Percentiles rank a stretch among this genome's conserved stretches.
Evolutionary conservation across 441 rosid species (phyloP).

Genomic region (Sinapis alba): DNA sequence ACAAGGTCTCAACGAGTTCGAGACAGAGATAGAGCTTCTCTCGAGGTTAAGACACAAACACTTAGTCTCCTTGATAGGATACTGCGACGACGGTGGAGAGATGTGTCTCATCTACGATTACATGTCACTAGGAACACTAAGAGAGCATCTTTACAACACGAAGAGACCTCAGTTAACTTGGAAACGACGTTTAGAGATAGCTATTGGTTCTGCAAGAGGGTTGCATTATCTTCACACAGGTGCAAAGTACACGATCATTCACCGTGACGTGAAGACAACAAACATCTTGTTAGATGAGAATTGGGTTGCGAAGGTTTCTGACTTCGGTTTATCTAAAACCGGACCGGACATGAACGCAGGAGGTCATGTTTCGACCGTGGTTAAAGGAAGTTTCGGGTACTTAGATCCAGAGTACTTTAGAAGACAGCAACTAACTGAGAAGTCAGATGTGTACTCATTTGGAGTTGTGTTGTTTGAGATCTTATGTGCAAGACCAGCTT

Average conservation of each 20-base stretch:
- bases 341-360: slow-evolving; percentile 53
- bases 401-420: slow-evolving; percentile 69
- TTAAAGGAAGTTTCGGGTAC: slow-evolving; percentile 56
- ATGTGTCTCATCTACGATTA: slow-evolving; percentile 65
- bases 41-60: slow-evolving; percentile 86
- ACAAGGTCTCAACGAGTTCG: slow-evolving; percentile 85
- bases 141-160: slow-evolving; percentile 59
- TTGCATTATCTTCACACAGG: slow-evolving; percentile 60
- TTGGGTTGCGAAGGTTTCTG: slow-evolving; percentile 63
- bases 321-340: slow-evolving; percentile 61
- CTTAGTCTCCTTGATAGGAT: slow-evolving; percentile 82
- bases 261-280: slow-evolving; percentile 71
- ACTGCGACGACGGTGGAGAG: slow-evolving; percentile 84
- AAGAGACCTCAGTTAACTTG: slow-evolving; percentile 51
- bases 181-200: slow-evolving; percentile 58
- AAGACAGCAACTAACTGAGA: slow-evolving; percentile 58
- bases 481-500: slow-evolving; percentile 56
- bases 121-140: slow-evolving; percentile 63
- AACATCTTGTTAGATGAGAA: slow-evolving; percentile 64
- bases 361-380: slow-evolving; percentile 55
- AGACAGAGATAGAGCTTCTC: slow-evolving; percentile 87
- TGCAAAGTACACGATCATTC: slow-evolving; percentile 52
- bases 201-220: slow-evolving; percentile 69
- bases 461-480: slow-evolving; percentile 64
- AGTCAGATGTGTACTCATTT: slow-evolving; percentile 66